Conservation (phyloP, 2,329 filamentous ascomycete species). For the Teratosphaeria nubilosa region DNA sequence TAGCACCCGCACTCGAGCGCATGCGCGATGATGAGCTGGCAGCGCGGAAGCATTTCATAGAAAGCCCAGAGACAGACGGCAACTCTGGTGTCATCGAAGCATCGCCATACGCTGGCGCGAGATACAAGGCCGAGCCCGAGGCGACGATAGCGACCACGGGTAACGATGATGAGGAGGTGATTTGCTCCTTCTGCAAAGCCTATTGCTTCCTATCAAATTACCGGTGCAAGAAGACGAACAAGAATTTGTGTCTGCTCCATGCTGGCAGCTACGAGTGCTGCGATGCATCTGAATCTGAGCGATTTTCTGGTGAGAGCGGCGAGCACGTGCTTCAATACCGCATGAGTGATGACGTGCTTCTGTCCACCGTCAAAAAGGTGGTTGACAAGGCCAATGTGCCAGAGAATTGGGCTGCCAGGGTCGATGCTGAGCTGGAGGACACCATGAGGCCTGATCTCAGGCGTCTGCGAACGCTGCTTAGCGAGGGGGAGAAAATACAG, state of each 20-base stretch:
- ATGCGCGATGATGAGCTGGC: constrained; percentile 63
- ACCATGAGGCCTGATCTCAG: constrained; percentile 79
- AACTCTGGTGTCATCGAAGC: constrained; percentile 34
- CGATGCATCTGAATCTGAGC: constrained; percentile 53
- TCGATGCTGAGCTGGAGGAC: constrained; percentile 73
- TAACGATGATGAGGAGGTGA: constrained; percentile 74
- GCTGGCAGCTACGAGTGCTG: constrained; percentile 76
- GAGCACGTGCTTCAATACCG: constrained; percentile 71
- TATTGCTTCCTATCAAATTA: constrained; percentile 88
- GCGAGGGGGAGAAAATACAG: constrained; percentile 93
- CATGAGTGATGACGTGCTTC: constrained; percentile 61
- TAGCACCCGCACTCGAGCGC: constrained; percentile 74
- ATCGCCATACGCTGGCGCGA: constrained; percentile 21
- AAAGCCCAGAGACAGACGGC: constrained; percentile 31
- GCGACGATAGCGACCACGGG: constrained; percentile 56
- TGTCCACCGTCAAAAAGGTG: constrained; percentile 60
- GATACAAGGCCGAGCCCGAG: constrained; percentile 44
- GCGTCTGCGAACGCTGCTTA: constrained; percentile 68
- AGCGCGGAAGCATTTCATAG: constrained; percentile 58
- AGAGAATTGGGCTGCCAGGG: constrained; percentile 82
- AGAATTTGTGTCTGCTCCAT: constrained; percentile 72
- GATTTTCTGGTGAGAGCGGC: constrained; percentile 44
- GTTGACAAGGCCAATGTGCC: constrained; percentile 78
- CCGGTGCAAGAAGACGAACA: constrained; percentile 70
- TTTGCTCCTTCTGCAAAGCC: constrained; percentile 83